Evolutionary conservation across 1,284 basidiomycete genomes (phyloP).

Genomic region (Volvariella surrecta): DNA sequence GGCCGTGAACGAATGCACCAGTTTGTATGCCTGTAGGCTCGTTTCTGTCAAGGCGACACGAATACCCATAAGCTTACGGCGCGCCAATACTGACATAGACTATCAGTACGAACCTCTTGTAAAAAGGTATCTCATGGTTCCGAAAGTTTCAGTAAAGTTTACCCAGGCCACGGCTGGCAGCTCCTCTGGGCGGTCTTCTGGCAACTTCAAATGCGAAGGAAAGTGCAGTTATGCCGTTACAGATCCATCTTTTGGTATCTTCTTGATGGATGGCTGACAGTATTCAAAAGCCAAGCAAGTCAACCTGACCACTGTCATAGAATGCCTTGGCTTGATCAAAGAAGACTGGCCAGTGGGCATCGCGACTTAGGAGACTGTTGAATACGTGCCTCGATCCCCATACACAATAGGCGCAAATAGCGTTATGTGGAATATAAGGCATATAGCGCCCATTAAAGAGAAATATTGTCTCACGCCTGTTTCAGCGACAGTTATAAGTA

Average conservation of each 20-base stretch:
- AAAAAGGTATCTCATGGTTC: conserved; percentile 13
- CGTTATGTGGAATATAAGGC: neutral
- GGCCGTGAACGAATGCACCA: conserved; percentile 20
- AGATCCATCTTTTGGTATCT: conserved; percentile 18
- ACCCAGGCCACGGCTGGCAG: conserved; percentile 15
- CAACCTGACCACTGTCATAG: neutral
- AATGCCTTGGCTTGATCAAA: neutral
- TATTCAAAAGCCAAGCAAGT: conserved; percentile 13
- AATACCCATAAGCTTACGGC: too few relatives aligned
- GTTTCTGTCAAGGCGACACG: conserved; percentile 8
- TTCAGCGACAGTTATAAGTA: neutral
- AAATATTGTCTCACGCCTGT: neutral
- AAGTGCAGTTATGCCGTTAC: conserved; percentile 9
- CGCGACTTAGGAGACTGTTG: neutral
- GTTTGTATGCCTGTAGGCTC: conserved; percentile 21
- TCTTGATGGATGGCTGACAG: conserved; percentile 19
- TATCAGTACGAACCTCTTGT: conserved; percentile 5
- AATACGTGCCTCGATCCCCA: neutral
- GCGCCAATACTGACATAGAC: conserved; percentile 2
- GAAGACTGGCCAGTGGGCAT: neutral
- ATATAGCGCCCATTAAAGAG: neutral
- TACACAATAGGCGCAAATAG: neutral
- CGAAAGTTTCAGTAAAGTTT: conserved; percentile 15
- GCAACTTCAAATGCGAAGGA: conserved; percentile 8
- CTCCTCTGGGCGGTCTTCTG: conserved; percentile 15